Percentiles rank a stretch among this genome's conserved stretches.
Conservation (phyloP, 208 protist genomes). For the Trypanosoma scelopori region DNA sequence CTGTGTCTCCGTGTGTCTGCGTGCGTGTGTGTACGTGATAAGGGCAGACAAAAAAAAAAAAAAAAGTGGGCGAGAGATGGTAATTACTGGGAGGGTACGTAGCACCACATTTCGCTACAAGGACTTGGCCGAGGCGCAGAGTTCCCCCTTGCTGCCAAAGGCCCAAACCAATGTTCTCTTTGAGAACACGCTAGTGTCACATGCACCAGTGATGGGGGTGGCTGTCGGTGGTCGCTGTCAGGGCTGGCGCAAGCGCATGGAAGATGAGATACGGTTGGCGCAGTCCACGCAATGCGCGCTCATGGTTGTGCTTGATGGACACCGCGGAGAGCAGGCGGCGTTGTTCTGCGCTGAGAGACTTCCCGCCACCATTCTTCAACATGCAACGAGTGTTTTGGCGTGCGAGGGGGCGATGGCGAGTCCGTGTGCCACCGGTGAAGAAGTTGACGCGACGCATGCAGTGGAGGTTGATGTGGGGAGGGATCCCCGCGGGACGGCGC, state of each 20-base stretch:
- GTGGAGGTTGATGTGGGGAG: neutral
- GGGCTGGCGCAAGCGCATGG: constrained; percentile 49
- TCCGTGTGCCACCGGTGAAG: neutral
- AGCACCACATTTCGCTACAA: constrained; percentile 27
- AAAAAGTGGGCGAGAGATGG: neutral
- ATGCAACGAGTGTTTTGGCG: neutral
- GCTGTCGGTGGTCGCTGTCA: constrained; percentile 35
- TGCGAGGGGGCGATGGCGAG: neutral
- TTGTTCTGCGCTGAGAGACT: constrained; percentile 14
- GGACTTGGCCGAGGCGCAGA: constrained; percentile 17
- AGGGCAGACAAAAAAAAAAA: neutral
- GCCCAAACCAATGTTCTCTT: neutral
- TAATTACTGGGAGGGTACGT: constrained; percentile 7
- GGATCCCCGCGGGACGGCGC: neutral
- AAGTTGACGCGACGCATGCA: neutral
- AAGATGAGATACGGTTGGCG: constrained; percentile 29
- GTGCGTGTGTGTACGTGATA: no score
- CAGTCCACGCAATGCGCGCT: constrained; percentile 1
- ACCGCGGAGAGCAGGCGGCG: constrained; percentile 29
- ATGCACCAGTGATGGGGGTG: neutral
- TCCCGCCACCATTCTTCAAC: neutral
- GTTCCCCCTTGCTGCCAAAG: neutral
- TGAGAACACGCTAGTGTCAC: neutral
- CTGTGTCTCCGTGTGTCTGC: no score
- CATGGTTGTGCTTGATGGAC: constrained; percentile 33